A percentile compares a stretch with the other conserved stretches of the same genome.
Conservation (phyloP, 345 rosid species). For the Abelmoschus esculentus region DNA sequence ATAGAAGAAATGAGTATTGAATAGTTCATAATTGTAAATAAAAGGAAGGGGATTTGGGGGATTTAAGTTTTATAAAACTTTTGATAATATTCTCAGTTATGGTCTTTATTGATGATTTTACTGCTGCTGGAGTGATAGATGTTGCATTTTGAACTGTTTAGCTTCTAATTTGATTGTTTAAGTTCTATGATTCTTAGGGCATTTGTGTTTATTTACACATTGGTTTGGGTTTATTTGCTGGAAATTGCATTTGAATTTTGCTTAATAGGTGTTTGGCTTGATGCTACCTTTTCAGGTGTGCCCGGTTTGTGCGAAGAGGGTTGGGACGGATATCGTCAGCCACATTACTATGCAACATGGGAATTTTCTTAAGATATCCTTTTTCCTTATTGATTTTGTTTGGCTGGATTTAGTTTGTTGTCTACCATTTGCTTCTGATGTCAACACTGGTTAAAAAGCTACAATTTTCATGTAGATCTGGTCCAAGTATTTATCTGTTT, state of each 20-base stretch:
- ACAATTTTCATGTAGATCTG: not conserved
- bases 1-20: not conserved
- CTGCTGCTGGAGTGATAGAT: not conserved
- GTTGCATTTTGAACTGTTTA: slow-evolving; percentile 4
- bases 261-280: slow-evolving; percentile 16
- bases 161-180: not conserved
- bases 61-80: not conserved
- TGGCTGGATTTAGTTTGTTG: not conserved
- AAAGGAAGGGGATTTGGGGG: not conserved
- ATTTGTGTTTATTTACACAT: not conserved
- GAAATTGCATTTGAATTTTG: not conserved
- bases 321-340: slow-evolving; percentile 58
- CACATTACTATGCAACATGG: slow-evolving; percentile 68
- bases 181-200: not conserved
- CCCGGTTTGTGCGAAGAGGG: slow-evolving; percentile 66
- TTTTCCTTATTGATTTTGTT: slow-evolving; percentile 3
- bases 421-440: not conserved
- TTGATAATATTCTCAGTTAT: not conserved
- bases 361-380: slow-evolving; percentile 74
- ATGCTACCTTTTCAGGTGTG: slow-evolving; percentile 40
- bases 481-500: not conserved
- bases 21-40: not conserved
- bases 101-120: not conserved
- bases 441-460: not conserved
- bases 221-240: no score